These are phyloP conservation scores for Botrytis tulipae DNA, from an alignment of 2,329 filamentous ascomycete species.

Conservation along the genomic window DNA sequence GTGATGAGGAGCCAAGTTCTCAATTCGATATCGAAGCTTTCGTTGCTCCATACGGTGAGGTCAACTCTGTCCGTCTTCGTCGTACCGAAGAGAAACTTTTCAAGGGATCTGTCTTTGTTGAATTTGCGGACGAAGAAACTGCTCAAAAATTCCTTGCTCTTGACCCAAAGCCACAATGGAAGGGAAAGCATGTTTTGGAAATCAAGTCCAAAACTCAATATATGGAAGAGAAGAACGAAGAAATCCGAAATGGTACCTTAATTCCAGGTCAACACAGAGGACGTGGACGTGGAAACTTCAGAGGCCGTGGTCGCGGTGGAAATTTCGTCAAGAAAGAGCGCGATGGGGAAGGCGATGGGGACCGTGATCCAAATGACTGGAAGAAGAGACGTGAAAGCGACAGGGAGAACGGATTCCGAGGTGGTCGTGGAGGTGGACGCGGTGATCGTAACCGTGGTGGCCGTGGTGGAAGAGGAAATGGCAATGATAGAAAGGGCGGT, in stretches of 20 bases:
- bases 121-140: conserved; percentile 77
- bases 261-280: conserved; percentile 45
- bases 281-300: conserved; percentile 27
- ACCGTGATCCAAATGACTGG: conserved; percentile 57
- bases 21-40: conserved; percentile 95
- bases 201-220: conserved; percentile 90
- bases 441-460: conserved; percentile 40
- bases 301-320: conserved; percentile 41
- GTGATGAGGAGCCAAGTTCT: conserved; percentile 74
- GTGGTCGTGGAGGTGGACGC: conserved; percentile 39
- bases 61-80: conserved; percentile 83
- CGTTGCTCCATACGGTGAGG: conserved; percentile 76
- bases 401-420: conserved; percentile 58
- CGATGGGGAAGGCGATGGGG: conserved; percentile 32
- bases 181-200: conserved; percentile 68
- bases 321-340: conserved; percentile 16
- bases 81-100: conserved; percentile 71
- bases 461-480: conserved; percentile 44
- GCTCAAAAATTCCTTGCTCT: conserved; percentile 77
- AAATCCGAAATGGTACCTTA: conserved; percentile 69
- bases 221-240: conserved; percentile 70
- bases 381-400: conserved; percentile 63
- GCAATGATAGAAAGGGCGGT: conserved; percentile 28
- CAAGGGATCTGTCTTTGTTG: conserved; percentile 96
- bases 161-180: conserved; percentile 80